These are phyloP conservation scores for Trichoderma simmonsii DNA, from an alignment of 2,329 filamentous ascomycete genomes.

Conservation along the genomic window DNA sequence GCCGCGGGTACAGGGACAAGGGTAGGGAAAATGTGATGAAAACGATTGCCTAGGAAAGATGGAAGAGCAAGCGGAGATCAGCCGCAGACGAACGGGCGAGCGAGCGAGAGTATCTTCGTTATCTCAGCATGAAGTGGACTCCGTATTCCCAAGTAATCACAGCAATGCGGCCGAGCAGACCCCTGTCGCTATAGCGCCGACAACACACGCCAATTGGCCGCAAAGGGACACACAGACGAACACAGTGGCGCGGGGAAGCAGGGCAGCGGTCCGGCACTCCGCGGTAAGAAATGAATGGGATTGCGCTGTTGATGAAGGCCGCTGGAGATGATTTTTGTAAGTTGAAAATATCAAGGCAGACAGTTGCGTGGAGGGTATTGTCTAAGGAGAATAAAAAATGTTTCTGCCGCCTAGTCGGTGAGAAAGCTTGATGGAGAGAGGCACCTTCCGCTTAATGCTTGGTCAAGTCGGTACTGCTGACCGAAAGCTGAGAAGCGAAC, in stretches of 20 bases:
- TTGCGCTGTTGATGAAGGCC: not conserved
- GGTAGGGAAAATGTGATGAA: not conserved
- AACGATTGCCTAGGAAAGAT: not conserved
- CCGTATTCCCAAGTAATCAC: not conserved
- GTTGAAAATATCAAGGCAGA: not conserved
- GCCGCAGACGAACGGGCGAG: conserved; percentile 4
- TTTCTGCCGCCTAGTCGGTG: conserved; percentile 6
- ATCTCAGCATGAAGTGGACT: not conserved
- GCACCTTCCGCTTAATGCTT: not conserved
- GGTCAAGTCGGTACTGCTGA: not conserved
- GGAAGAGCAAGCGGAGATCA: not conserved
- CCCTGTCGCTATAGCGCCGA: conserved; percentile 5
- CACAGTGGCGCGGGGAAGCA: conserved; percentile 8
- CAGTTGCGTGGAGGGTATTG: too few species aligned
- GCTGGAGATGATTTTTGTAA: not conserved
- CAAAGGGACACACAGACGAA: conserved; percentile 1
- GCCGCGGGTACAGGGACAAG: not conserved
- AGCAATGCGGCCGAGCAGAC: not conserved
- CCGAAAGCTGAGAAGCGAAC: not conserved
- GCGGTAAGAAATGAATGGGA: not conserved
- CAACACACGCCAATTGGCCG: not conserved
- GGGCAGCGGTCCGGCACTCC: not conserved
- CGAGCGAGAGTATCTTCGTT: not conserved
- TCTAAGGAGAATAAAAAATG: too few species aligned
- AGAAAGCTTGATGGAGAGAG: not conserved